These are phyloP conservation scores for Ligustrum vulgare DNA, from an alignment of 257 asterid species.

Conservation along the genomic window DNA sequence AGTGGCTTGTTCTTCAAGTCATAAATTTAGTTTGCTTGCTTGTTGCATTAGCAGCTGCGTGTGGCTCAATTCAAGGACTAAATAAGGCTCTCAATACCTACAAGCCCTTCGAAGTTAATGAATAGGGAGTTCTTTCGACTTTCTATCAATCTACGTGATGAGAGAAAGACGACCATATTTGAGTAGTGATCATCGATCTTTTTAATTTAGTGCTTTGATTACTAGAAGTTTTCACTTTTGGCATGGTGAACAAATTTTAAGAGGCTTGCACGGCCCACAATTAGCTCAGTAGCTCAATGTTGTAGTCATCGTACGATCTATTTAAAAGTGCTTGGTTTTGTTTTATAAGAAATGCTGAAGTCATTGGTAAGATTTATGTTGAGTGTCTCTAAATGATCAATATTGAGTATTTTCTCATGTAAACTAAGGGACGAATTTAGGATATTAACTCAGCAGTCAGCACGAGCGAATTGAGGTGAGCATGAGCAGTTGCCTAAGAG, in stretches of 20 bases:
- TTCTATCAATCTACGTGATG: not conserved
- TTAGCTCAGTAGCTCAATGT: not conserved
- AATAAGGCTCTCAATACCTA: conserved; percentile 28
- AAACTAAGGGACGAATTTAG: no score
- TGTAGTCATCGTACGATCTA: not conserved
- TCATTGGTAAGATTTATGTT: no score
- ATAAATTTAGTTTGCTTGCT: conserved; percentile 46
- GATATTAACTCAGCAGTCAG: no score
- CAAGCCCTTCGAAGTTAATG: conserved; percentile 40
- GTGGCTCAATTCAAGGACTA: conserved; percentile 61
- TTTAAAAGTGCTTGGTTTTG: not conserved
- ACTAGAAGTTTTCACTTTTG: not conserved
- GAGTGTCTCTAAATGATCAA: no score
- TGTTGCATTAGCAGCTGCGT: conserved; percentile 51
- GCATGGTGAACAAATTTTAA: not conserved
- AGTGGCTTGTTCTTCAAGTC: conserved; percentile 50
- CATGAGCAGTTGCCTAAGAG: no score
- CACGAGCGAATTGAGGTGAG: no score
- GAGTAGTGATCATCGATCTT: not conserved
- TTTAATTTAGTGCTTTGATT: not conserved
- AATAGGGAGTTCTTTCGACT: conserved; percentile 12
- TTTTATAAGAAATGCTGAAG: no score
- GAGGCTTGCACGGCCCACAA: not conserved
- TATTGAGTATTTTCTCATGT: no score
- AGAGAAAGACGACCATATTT: not conserved